Evolutionary conservation across 176 grass and related monocot species (phyloP), one percentile per base, ranked within the genome.

Genomic region (Avena eriantha): DNA sequence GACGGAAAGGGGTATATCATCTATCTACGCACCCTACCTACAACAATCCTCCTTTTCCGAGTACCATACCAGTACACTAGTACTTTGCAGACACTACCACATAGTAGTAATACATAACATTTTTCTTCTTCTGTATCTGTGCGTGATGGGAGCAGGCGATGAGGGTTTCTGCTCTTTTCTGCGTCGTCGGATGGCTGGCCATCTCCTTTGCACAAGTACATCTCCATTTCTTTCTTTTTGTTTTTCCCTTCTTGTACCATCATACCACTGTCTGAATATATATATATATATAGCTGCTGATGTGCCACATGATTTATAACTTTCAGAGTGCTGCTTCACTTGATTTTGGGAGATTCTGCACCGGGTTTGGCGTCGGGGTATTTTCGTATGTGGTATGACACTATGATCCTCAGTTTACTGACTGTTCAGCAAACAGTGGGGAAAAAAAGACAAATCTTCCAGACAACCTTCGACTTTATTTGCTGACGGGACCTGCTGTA

Each of bases 361-460:
- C 88, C 5, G 88, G 92, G 59, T 86, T 85, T 35, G 86, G 92
- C 60, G 77, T 90, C n/a, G 92, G 92, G 60, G 79, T 88, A 41
- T 88, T 93, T 78, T 90, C 92, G 0, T 93, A 88, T 54, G 92
- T 90, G 77, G 88, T 93, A 90, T 82, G 70, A 18, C 17, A 54
- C 51, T 4, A 18, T 54, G 4, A 47, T 80, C 14, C 29, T 85
- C 61, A 2, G 73, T 22, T 5, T 67, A 18, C 43, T 26, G 45
- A 35, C 5, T 80, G 41, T 79, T 24, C 78, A 57, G 50, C 67
- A 16, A 46, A 60, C 4, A 23, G 43, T 74, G 3, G 24, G 39
- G 26, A 46, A 10, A 46, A 46, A 54, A 54, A 82, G 8, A 13
- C 35, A 16, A 33, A 84, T 58, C 36, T 83, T 79, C 47, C 29